Conservation (phyloP, 2,329 filamentous ascomycete genomes). For the Cercospora citrullina region DNA sequence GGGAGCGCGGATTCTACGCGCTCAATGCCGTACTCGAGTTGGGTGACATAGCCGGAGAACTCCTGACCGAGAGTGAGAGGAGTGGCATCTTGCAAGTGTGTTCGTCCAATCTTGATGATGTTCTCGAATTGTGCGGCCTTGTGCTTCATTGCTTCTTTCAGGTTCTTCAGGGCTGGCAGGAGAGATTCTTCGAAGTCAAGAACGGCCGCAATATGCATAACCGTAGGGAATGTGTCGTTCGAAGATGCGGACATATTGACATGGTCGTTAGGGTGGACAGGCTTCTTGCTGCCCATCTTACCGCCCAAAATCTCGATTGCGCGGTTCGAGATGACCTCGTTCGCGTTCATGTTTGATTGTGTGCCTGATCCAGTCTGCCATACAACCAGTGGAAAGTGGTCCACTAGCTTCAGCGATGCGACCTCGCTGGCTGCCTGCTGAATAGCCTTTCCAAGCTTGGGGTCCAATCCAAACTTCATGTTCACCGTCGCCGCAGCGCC, state of each 20-base stretch:
- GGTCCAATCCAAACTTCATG: conserved; percentile 89
- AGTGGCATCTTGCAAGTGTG: conserved; percentile 95
- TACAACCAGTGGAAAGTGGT: conserved; percentile 97
- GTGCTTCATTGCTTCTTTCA: conserved; percentile 79
- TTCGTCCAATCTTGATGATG: conserved; percentile 98
- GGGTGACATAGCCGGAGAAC: conserved; percentile 95
- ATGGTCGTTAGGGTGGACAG: conserved; percentile 98
- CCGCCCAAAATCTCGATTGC: conserved; percentile 97
- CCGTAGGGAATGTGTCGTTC: conserved; percentile 98
- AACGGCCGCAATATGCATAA: conserved; percentile 98
- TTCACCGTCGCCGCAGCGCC: conserved; percentile 94
- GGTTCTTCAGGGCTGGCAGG: conserved; percentile 76
- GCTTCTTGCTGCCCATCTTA: conserved; percentile 93
- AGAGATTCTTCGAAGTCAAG: conserved; percentile 87
- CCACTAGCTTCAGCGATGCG: conserved; percentile 85
- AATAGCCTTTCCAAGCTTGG: conserved; percentile 86
- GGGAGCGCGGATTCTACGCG: conserved; percentile 81
- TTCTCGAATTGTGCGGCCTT: conserved; percentile 89
- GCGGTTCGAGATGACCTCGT: conserved; percentile 99
- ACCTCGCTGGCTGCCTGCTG: conserved; percentile 94
- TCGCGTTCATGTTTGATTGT: conserved; percentile 99
- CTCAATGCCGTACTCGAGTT: conserved; percentile 87
- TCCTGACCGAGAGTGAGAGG: conserved; percentile 94
- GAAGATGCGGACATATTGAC: conserved; percentile 99
- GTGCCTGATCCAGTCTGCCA: conserved; percentile 99